Evolutionary conservation across 345 rosid genomes (phyloP).

Genomic region (Aquilaria sinensis): DNA sequence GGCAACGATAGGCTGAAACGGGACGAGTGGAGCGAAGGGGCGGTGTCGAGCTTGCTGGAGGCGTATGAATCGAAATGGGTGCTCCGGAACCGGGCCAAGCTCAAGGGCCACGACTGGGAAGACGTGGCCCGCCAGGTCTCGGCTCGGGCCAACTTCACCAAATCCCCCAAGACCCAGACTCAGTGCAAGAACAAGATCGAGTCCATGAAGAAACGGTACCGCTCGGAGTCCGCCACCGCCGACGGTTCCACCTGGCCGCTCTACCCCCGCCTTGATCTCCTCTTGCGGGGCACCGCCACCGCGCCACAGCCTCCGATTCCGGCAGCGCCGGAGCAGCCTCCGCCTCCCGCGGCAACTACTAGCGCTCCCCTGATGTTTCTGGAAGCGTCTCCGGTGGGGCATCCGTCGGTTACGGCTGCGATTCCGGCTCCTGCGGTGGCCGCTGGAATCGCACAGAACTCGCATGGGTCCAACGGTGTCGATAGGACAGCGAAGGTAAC

Average conservation of each 20-base stretch:
- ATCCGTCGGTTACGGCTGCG: constrained; percentile 20
- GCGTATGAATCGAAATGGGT: constrained; percentile 93
- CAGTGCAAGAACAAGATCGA: constrained; percentile 99
- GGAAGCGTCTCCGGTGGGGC: constrained; percentile 28
- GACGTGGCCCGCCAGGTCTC: constrained; percentile 81
- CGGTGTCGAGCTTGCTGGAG: constrained; percentile 82
- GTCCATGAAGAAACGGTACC: constrained; percentile 95
- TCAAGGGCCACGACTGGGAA: constrained; percentile 97
- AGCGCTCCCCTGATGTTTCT: constrained; percentile 39
- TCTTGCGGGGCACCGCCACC: constrained; percentile 53
- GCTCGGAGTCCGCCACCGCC: constrained; percentile 73
- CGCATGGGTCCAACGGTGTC: constrained; percentile 67
- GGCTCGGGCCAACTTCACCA: constrained; percentile 48
- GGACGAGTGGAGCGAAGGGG: constrained; percentile 99
- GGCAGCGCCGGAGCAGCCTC: constrained; percentile 14
- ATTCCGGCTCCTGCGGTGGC: constrained; percentile 21
- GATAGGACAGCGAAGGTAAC: constrained; percentile 57
- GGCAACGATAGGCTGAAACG: constrained; percentile 66
- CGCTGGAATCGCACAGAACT: constrained; percentile 34
- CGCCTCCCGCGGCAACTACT: constrained; percentile 6
- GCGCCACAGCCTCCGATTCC: constrained; percentile 13
- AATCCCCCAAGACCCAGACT: constrained; percentile 84
- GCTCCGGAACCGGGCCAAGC: constrained; percentile 84
- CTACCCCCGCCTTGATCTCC: constrained; percentile 70
- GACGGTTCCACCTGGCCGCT: constrained; percentile 91